These are phyloP conservation scores for Alternaria ethzedia DNA, from an alignment of 2,329 filamentous ascomycete species.

Conservation along the genomic window DNA sequence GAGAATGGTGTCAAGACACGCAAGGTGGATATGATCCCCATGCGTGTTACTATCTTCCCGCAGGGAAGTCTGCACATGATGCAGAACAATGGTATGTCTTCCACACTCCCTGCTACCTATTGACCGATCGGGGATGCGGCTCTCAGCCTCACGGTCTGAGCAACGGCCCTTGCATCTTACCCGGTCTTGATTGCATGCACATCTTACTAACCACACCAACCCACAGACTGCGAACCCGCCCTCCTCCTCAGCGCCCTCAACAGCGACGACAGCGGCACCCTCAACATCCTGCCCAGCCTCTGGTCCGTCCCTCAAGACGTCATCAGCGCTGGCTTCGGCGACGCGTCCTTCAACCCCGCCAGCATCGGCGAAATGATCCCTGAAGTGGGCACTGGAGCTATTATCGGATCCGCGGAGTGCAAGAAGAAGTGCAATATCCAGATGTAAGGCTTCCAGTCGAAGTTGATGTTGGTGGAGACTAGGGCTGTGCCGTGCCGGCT, in stretches of 20 bases:
- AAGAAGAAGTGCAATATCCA: constrained; percentile 42
- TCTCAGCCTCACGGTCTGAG: not conserved
- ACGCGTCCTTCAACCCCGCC: constrained; percentile 40
- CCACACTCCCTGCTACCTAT: not conserved
- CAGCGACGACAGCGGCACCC: constrained; percentile 58
- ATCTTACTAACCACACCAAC: not conserved
- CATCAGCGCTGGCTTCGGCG: constrained; percentile 53
- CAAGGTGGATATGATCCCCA: constrained; percentile 50
- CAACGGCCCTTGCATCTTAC: not conserved
- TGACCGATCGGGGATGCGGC: not conserved
- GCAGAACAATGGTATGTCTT: constrained; percentile 56
- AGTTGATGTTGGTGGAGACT: not conserved
- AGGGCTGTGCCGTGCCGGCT: not conserved
- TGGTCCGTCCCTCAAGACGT: constrained; percentile 51
- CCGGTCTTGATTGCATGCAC: not conserved
- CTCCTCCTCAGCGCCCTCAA: constrained; percentile 59
- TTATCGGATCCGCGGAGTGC: constrained; percentile 51
- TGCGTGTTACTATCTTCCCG: constrained; percentile 60
- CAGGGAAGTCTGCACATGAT: constrained; percentile 57
- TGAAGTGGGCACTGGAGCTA: constrained; percentile 52
- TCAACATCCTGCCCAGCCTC: constrained; percentile 55
- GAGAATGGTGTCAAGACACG: constrained; percentile 59
- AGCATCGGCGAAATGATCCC: constrained; percentile 43
- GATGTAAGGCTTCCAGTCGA: not conserved
- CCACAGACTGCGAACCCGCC: constrained; percentile 55